Conservation (phyloP, 116 monocot species). For the Cymodocea nodosa region DNA sequence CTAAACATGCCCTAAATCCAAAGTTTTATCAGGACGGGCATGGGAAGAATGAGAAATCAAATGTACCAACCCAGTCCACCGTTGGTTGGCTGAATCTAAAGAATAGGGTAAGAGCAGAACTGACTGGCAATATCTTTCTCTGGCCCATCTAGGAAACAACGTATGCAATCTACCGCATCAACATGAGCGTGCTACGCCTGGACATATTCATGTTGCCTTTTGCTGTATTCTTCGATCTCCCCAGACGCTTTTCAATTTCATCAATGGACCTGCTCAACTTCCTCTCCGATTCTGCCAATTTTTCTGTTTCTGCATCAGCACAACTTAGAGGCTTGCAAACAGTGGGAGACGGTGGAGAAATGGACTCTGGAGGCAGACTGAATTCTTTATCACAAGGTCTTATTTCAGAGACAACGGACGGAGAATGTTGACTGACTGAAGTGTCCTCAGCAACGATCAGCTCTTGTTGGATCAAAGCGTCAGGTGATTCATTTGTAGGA, state of each 20-base stretch:
- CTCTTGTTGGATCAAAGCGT: not conserved
- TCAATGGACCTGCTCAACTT: slow-evolving; percentile 7
- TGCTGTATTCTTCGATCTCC: not conserved
- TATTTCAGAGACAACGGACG: not conserved
- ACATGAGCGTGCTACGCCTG: slow-evolving; percentile 6
- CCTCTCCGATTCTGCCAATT: not conserved
- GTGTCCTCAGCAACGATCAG: not conserved
- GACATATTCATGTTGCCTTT: not conserved
- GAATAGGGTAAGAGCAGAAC: not conserved
- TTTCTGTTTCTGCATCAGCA: not conserved
- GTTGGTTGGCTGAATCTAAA: slow-evolving; percentile 4
- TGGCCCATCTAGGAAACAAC: not conserved
- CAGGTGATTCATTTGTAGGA: not conserved
- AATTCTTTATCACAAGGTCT: not conserved
- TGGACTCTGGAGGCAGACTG: not conserved
- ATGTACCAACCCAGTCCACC: slow-evolving; percentile 5
- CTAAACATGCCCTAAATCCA: too few species aligned
- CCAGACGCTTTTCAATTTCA: slow-evolving; percentile 3
- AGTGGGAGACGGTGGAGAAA: not conserved
- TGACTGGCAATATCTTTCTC: not conserved
- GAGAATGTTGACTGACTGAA: not conserved
- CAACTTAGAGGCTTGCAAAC: not conserved
- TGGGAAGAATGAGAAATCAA: not conserved
- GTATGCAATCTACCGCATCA: slow-evolving; percentile 3
- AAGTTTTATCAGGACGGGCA: not conserved